phyloP scores from a whole-genome alignment of 805 yeast species.

The Lipomyces lipofer region DNA sequence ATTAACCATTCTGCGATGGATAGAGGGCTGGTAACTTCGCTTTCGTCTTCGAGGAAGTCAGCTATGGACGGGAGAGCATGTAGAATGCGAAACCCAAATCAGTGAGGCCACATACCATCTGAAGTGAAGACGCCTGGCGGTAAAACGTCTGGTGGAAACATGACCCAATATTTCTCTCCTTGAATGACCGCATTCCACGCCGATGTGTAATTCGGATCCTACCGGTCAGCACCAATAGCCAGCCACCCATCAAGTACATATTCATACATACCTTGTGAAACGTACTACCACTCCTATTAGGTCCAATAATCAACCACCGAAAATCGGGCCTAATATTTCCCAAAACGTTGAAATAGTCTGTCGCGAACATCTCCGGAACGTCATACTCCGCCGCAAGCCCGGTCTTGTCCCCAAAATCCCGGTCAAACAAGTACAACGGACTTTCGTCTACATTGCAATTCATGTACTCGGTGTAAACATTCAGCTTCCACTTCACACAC shows the following conservation, averaged over 20 bases:
- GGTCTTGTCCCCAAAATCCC: constrained; percentile 51
- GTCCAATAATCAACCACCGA: constrained; percentile 90
- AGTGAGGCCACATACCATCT: constrained; percentile 10
- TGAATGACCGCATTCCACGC: constrained; percentile 84
- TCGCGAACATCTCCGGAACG: constrained; percentile 30
- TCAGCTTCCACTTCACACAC: constrained; percentile 75
- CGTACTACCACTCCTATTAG: constrained; percentile 78
- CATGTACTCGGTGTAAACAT: constrained; percentile 62
- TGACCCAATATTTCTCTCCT: constrained; percentile 82
- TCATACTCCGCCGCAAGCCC: constrained; percentile 51
- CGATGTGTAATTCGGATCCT: constrained; percentile 82
- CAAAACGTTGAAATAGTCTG: constrained; percentile 55
- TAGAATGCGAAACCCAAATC: too few relatives aligned
- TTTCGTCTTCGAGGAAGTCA: constrained; percentile 55
- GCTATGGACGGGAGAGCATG: background rate
- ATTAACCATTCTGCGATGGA: constrained; percentile 91
- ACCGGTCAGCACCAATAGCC: too few relatives aligned
- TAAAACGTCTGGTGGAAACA: constrained; percentile 72
- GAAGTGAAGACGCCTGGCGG: constrained; percentile 86
- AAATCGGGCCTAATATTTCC: constrained; percentile 69
- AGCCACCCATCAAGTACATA: too few relatives aligned
- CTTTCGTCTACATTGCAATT: constrained; percentile 69
- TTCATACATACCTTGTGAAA: constrained; percentile 61
- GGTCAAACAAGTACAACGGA: constrained; percentile 84
- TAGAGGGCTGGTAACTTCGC: constrained; percentile 89